phyloP scores from a whole-genome alignment of 2,329 filamentous ascomycete genomes.

The Thermoascus crustaceus region DNA sequence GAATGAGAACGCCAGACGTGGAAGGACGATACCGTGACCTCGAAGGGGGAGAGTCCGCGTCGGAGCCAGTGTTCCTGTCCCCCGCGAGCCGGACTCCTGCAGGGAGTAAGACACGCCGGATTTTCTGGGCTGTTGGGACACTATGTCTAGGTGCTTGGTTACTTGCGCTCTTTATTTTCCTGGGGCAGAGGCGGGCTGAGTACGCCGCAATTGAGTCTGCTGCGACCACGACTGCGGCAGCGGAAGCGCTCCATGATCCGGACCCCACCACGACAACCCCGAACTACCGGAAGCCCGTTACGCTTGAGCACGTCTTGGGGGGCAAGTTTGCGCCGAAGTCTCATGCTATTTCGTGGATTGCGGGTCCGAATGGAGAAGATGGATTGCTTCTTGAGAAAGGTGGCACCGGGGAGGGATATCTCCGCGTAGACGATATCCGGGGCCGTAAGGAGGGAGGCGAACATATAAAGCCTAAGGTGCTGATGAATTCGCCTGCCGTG shows the following conservation, averaged over 20 bases:
- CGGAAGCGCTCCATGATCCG: slow-evolving; percentile 19
- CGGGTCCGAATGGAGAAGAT: slow-evolving; percentile 50
- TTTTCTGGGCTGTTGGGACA: slow-evolving; percentile 34
- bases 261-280: slow-evolving; percentile 23
- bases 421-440: slow-evolving; percentile 81
- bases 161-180: slow-evolving; percentile 37
- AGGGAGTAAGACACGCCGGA: slow-evolving; percentile 23
- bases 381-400: slow-evolving; percentile 70
- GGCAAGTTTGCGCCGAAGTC: slow-evolving; percentile 30
- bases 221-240: too few species aligned
- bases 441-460: slow-evolving; percentile 41
- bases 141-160: slow-evolving; percentile 39
- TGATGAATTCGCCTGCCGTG: slow-evolving; percentile 67
- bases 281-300: slow-evolving; percentile 34
- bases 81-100: slow-evolving; percentile 17
- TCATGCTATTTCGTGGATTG: slow-evolving; percentile 41
- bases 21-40: slow-evolving; percentile 26
- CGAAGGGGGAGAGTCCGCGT: slow-evolving; percentile 23
- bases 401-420: slow-evolving; percentile 56
- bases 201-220: slow-evolving; percentile 21
- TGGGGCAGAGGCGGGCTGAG: slow-evolving; percentile 27
- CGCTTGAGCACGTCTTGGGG: slow-evolving; percentile 33
- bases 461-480: slow-evolving; percentile 50
- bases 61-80: slow-evolving; percentile 19
- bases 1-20: slow-evolving; percentile 7